Evolutionary conservation across 2,329 filamentous ascomycete species (phyloP), one percentile per base, ranked within the genome.

Genomic region (Atkinsonella hypoxylon): DNA sequence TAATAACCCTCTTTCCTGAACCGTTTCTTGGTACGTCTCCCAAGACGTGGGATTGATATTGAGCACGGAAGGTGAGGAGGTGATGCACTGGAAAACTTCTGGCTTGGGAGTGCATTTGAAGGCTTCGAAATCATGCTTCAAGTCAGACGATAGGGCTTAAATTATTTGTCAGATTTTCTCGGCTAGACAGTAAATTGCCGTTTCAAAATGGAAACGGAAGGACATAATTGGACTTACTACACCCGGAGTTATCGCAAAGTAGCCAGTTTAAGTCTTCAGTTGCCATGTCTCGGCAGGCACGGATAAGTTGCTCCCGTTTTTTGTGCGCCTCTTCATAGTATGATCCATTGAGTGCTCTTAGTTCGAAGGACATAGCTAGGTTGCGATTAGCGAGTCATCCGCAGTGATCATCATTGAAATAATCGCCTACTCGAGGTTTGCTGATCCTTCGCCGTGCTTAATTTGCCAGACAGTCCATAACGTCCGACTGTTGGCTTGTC

Each of bases 401-500:
- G 12, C 18, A 17, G 17, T n/a, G 18, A 20, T 36, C n/a, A 30
- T 32, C 38, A 22, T 17, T 4, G 31, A 40, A 44, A 3, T 15
- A n/a, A 11, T 17, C 15, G 46, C 49, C 13, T 38, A 53, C 52
- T 31, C 18, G 18, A 49, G 17, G 15, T 34, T n/a, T 40, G 20
- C 22, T 34, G 40, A 18, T 15, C 36, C 12, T 43, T 15, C 42
- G 69, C 67, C 2, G 77, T 78, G 51, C 80, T 70, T 17, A 85
- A 77, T 55, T 81, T 82, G 1, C 91, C 91, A 1, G 82, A 78
- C 0, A 98, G 72, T 0, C 93, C 93, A 45, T 85, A 82, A 45
- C 83, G 78, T 65, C 97, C 89, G 65, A 90, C 96, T 0, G 79
- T 82, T 49, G 89, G 82, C 57, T 84, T 89, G 55, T 89, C 85